Evolutionary conservation across 352 stramenopile genomes (phyloP).

Genomic region (Pythium plurisporium): DNA sequence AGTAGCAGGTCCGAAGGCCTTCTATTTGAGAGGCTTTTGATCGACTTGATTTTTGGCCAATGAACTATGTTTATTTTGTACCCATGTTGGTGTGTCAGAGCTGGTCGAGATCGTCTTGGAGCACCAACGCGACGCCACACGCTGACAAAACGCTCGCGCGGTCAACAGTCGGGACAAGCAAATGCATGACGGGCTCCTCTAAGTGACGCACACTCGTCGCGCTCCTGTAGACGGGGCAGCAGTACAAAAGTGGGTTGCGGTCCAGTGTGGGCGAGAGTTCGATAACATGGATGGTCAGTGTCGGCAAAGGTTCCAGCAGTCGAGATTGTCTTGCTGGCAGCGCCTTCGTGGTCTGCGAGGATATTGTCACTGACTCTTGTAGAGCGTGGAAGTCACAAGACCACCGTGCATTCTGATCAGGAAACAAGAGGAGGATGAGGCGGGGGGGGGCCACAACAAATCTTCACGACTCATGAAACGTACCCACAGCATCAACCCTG

Average conservation of each 20-base stretch:
- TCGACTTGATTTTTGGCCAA: too few species aligned
- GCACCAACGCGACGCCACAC: conserved; percentile 29
- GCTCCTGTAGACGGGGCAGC: conserved; percentile 39
- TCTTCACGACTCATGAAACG: conserved; percentile 10
- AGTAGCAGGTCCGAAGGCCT: too few species aligned
- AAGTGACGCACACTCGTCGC: conserved; percentile 20
- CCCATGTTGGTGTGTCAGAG: not conserved
- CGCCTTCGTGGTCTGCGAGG: too few species aligned
- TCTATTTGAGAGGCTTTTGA: too few species aligned
- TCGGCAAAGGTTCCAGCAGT: conserved; percentile 7
- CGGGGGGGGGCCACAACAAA: too few species aligned
- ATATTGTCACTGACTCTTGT: conserved; percentile 13
- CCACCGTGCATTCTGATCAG: conserved; percentile 36
- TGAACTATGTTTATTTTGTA: too few species aligned
- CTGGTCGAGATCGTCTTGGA: conserved; percentile 25
- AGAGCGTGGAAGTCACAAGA: conserved; percentile 9
- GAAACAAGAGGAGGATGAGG: not conserved
- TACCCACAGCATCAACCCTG: conserved; percentile 44
- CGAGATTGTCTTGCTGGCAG: too few species aligned
- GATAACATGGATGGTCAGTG: conserved; percentile 10
- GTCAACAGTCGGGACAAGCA: conserved; percentile 35
- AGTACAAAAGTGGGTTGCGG: conserved; percentile 6
- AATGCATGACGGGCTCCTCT: conserved; percentile 31
- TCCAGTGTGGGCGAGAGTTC: not conserved
- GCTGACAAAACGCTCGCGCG: conserved; percentile 23